A percentile compares a stretch with the other conserved stretches of the same genome.
phyloP scores from a whole-genome alignment of 768 basidiomycete genomes.

The Amanita jacksonii region DNA sequence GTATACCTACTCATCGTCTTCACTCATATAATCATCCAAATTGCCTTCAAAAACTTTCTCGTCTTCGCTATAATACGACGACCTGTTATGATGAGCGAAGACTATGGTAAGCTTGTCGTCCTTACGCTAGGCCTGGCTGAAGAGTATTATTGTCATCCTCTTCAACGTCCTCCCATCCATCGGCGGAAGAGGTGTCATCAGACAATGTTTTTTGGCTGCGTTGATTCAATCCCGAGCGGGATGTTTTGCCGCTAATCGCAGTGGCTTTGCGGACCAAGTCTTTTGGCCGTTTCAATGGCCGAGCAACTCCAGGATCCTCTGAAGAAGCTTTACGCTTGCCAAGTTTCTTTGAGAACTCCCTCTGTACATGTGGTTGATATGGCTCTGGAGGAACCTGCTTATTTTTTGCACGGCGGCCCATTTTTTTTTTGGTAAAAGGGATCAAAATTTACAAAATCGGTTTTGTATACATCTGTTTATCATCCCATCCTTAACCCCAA shows the following conservation, averaged over 20 bases:
- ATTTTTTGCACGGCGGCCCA: conserved; percentile 82
- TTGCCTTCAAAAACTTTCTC: conserved; percentile 31
- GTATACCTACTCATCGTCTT: conserved; percentile 31
- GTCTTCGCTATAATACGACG: conserved; percentile 37
- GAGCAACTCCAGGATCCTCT: conserved; percentile 22
- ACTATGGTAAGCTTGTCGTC: conserved; percentile 7
- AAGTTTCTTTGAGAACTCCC: conserved; percentile 39
- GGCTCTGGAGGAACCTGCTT: conserved; percentile 71
- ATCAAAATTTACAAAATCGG: background rate
- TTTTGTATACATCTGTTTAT: conserved; percentile 9
- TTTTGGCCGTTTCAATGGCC: conserved; percentile 41
- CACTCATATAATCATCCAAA: conserved; percentile 41
- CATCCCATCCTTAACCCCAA: conserved; percentile 62
- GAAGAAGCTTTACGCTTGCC: conserved; percentile 65
- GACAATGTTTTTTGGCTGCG: conserved; percentile 16
- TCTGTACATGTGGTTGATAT: conserved; percentile 29
- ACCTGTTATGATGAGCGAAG: conserved; percentile 20
- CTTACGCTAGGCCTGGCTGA: conserved; percentile 32
- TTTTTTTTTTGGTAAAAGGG: conserved; percentile 17
- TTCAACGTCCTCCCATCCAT: conserved; percentile 57
- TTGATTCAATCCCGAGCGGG: conserved; percentile 24
- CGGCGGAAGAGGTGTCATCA: conserved; percentile 23
- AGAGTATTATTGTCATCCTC: conserved; percentile 38
- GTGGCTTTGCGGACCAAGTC: conserved; percentile 22
- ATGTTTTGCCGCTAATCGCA: conserved; percentile 9